Percentiles rank a stretch among this genome's conserved stretches.
These are phyloP conservation scores for Nitzschia inconspicua DNA, from an alignment of 108 stramenopile genomes.

Conservation along the genomic window DNA sequence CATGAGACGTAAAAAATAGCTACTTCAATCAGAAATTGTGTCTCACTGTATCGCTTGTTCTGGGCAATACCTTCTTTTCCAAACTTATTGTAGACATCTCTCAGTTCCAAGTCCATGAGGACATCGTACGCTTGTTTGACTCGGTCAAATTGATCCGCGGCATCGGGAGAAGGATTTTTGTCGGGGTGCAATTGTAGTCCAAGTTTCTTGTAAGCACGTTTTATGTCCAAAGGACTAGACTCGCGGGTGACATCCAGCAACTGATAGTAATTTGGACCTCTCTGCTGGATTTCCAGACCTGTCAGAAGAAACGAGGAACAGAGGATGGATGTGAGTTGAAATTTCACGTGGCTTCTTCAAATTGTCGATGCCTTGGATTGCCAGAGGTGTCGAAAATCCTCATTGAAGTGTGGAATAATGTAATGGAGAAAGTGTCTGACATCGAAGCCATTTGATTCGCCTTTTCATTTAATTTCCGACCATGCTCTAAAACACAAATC, in stretches of 20 bases:
- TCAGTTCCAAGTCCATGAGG: slow-evolving; percentile 91
- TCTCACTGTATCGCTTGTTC: slow-evolving; percentile 88
- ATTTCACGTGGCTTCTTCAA: too few species aligned
- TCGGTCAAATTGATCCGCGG: slow-evolving; percentile 87
- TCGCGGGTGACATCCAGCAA: slow-evolving; percentile 76
- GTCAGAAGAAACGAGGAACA: background rate
- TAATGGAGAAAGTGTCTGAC: background rate
- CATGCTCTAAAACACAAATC: too few species aligned
- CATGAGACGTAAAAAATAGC: slow-evolving; percentile 92
- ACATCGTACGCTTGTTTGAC: slow-evolving; percentile 93
- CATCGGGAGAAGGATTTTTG: slow-evolving; percentile 91
- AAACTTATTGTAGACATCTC: slow-evolving; percentile 98
- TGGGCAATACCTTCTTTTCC: slow-evolving; percentile 85
- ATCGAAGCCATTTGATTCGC: background rate
- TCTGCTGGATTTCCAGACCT: slow-evolving; percentile 85
- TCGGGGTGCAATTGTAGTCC: slow-evolving; percentile 95
- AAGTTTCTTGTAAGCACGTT: slow-evolving; percentile 93
- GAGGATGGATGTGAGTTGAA: background rate
- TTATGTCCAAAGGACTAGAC: slow-evolving; percentile 91
- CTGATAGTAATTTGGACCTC: slow-evolving; percentile 90
- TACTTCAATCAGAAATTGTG: slow-evolving; percentile 81
- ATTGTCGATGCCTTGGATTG: too few species aligned
- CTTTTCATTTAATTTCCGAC: too few species aligned
- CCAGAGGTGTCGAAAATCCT: too few species aligned
- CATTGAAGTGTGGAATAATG: background rate